Base-by-base conservation (phyloP, 2,329 filamentous ascomycete genomes). In the Graphilbum sp. region DNA sequence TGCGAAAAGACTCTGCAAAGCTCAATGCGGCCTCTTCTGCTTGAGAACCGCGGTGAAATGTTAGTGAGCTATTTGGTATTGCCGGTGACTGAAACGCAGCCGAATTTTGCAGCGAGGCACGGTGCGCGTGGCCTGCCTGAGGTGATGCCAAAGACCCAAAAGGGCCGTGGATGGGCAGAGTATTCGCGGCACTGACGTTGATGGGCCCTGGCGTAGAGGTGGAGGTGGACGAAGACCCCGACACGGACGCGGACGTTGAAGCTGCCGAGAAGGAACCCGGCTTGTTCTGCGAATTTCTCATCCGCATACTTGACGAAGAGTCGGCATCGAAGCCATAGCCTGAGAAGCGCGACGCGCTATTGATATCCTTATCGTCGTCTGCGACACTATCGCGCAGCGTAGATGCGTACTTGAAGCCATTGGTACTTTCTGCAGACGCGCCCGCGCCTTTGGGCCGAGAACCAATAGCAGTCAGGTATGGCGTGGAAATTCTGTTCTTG, bases 121-220 rank as follows among this genome's bases (percentile, higher is more conserved):
- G 60, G 40, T 67, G 63, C 1, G 66, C 62, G 41, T 66, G 63
- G 19, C 60, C 58, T 30, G 66, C 58, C 52, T 57, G 44, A 6
- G 59, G 59, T 50, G 25, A 52, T 55, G 43, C 64, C 12, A 41
- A 16, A 5, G 40, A 18, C 15, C 36, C 33, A 32, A 39, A 42
- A 10, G 44, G 35, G 19, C 25, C 27, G 8, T 39, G 29, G 5
- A 40, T 29, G 4, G 34, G 10, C 19, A 23, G 32, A 29, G 20
- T 19, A n/a, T 25, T 30, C 19, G 33, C 15, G 5, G 15, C 30
- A 16, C 36, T 12, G 12, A 27, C 34, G 12, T 27, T 32, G 8
- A 35, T 15, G 10, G 37, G 24, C 7, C 35, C 33, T 10, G 39
- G 16, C 10, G 40, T 27, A 6, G 24, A 37, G 16, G 40, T 35